Evolutionary conservation across 441 rosid species (phyloP), one percentile per base, ranked within the genome.

Genomic region (Capsella rubella): DNA sequence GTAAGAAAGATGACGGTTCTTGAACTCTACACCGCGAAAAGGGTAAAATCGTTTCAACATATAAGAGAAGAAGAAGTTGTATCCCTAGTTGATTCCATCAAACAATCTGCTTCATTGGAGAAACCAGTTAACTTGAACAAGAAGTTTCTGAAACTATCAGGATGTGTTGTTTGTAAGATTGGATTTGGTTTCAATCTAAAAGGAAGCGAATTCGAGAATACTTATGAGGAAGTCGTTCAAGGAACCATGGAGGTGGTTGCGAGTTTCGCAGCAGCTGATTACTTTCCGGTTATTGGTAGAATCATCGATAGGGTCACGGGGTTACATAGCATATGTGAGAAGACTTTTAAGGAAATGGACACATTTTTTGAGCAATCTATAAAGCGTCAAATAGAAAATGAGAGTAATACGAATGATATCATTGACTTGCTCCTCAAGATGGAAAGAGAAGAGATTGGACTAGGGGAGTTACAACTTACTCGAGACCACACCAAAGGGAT

Each of bases 1-100:
- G 59, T 70, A 31, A 8, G 80, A 29, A 76, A 76, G 54, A 29
- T 70, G 66, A 69, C 71, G 1, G 60, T 76, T 5, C 1, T 70
- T 11, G 80, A 76, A 25, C 71, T 79, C 39, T 54, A 70, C 11
- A 71, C 76, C 0, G 40, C 59, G 1, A 75, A 79, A 52, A 69
- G 77, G 49, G 77, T 79, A 2, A 40, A 53, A 43, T 79, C 79
- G 0, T 71, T 79, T 47, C 71, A 55, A 15, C 37, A 57, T 42
- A 3, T 61, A 39, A 67, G 35, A 32, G 35, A 76, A 57, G 77
- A 67, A 55, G 80, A 72, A 69, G 73, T 72, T 11, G 37, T 56
- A 4, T 75, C 64, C 3, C 59, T 74, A 0, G 31, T 67, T 0
- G 54, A 58, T 0, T 74, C 21, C 68, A n/a, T 67, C 39, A 51